Evolutionary conservation across 1,284 basidiomycete species (phyloP).

Genomic region (Austroboletus novae-zelandiae): DNA sequence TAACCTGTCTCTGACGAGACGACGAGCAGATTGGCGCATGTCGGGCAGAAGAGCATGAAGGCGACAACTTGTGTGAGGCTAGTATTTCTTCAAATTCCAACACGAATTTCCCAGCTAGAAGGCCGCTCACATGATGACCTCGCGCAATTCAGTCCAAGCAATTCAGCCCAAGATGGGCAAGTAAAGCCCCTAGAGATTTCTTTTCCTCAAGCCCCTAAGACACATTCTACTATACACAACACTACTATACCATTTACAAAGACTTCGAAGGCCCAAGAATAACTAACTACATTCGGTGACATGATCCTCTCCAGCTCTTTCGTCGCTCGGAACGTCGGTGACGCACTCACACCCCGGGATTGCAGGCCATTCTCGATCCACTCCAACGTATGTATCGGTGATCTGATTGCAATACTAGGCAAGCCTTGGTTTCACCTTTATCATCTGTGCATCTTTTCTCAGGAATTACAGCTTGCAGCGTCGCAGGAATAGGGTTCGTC

Average conservation of each 20-base stretch:
- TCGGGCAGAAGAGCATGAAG: slow-evolving; percentile 90
- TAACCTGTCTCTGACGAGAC: slow-evolving; percentile 72
- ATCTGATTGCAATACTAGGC: slow-evolving; percentile 24
- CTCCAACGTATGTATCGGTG: slow-evolving; percentile 19
- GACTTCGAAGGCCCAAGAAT: neutral
- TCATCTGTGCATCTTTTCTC: neutral
- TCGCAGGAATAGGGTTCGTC: slow-evolving; percentile 22
- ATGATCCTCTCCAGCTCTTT: slow-evolving; percentile 6
- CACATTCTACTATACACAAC: too few species aligned
- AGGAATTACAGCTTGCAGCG: slow-evolving; percentile 10
- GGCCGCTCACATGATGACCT: too few species aligned
- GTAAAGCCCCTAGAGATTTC: slow-evolving; percentile 2
- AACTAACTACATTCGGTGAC: neutral
- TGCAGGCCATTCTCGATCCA: slow-evolving; percentile 14
- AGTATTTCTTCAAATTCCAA: too few species aligned
- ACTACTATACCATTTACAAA: neutral
- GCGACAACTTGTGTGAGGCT: too few species aligned
- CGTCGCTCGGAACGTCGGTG: neutral
- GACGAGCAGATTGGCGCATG: slow-evolving; percentile 89
- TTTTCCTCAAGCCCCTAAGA: neutral
- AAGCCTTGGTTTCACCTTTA: neutral
- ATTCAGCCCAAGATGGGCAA: neutral
- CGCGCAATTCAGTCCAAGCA: too few species aligned
- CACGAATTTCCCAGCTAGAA: too few species aligned
- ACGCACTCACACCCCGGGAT: neutral